Evolutionary conservation across 257 asterid genomes (phyloP).

Genomic region (Solanum corneliomulleri): DNA sequence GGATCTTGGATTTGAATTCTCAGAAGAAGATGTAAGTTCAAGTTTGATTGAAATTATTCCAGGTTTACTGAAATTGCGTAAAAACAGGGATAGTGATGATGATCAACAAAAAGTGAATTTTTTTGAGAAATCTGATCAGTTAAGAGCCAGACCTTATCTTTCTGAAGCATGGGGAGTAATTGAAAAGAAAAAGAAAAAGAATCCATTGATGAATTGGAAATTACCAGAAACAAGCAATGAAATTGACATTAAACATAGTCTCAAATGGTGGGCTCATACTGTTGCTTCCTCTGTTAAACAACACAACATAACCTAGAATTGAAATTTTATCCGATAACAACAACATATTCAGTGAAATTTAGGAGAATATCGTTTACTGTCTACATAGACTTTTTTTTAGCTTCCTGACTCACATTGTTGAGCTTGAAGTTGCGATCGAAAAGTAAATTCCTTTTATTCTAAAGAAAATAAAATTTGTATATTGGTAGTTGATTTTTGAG

Average conservation of each 20-base stretch:
- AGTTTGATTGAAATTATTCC: conserved; percentile 34
- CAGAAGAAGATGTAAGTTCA: conserved; percentile 28
- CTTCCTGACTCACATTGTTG: not conserved
- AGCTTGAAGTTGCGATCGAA: not conserved
- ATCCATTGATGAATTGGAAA: conserved; percentile 25
- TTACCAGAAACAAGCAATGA: conserved; percentile 21
- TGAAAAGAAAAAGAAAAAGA: not conserved
- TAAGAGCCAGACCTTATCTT: conserved; percentile 37
- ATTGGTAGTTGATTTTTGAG: not conserved
- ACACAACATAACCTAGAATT: not conserved
- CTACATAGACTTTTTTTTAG: not conserved
- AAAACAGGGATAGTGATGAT: not conserved
- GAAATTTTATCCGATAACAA: not conserved
- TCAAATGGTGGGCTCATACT: conserved; percentile 57
- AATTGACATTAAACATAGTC: conserved; percentile 31
- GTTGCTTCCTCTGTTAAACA: conserved; percentile 46
- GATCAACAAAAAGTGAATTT: not conserved
- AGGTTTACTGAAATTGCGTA: conserved; percentile 31
- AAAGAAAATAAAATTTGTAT: not conserved
- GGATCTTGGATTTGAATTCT: conserved; percentile 58
- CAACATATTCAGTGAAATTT: not conserved
- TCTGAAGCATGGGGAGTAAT: conserved; percentile 47
- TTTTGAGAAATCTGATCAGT: not conserved
- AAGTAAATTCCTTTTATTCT: not conserved
- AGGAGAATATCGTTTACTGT: rapidly evolving